Evolutionary conservation across 1,284 basidiomycete species (phyloP).

Genomic region (Coniophora puteana): DNA sequence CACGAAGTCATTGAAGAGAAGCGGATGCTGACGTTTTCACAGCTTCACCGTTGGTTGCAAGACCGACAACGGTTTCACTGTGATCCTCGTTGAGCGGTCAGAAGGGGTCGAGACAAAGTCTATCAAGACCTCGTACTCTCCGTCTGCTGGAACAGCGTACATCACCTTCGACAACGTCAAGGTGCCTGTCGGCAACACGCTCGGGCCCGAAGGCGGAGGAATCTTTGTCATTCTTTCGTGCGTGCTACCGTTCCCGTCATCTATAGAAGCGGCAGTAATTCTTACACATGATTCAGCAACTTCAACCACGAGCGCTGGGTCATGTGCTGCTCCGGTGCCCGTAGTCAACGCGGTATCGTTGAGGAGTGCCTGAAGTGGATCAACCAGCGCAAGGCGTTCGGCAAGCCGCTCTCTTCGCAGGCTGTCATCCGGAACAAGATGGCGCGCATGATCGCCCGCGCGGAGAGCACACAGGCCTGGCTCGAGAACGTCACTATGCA

Average conservation of each 20-base stretch:
- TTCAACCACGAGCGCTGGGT: conserved; percentile 67
- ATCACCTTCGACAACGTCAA: conserved; percentile 82
- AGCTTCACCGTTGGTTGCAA: conserved; percentile 68
- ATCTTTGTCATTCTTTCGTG: conserved; percentile 61
- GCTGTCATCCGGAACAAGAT: conserved; percentile 72
- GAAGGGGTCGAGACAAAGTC: conserved; percentile 74
- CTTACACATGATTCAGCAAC: conserved; percentile 34
- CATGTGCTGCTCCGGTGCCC: conserved; percentile 58
- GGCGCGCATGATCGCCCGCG: conserved; percentile 67
- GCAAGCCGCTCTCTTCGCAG: conserved; percentile 67
- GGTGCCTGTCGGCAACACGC: conserved; percentile 75
- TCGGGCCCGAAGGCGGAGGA: conserved; percentile 79
- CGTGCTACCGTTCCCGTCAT: conserved; percentile 3
- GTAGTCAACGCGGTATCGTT: conserved; percentile 42
- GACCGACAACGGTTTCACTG: conserved; percentile 51
- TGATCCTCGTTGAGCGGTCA: conserved; percentile 72
- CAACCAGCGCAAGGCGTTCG: conserved; percentile 63
- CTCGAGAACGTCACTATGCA: conserved; percentile 88
- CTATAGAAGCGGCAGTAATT: background rate
- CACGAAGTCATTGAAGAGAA: background rate
- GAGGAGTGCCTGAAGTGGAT: conserved; percentile 64
- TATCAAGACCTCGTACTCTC: conserved; percentile 76
- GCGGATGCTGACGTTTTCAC: conserved; percentile 4
- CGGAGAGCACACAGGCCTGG: conserved; percentile 72
- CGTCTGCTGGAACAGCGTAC: conserved; percentile 71